Evolutionary conservation across 352 stramenopile genomes (phyloP), one percentile per base, ranked within the genome.

Genomic region (Pythium vanterpoolii): DNA sequence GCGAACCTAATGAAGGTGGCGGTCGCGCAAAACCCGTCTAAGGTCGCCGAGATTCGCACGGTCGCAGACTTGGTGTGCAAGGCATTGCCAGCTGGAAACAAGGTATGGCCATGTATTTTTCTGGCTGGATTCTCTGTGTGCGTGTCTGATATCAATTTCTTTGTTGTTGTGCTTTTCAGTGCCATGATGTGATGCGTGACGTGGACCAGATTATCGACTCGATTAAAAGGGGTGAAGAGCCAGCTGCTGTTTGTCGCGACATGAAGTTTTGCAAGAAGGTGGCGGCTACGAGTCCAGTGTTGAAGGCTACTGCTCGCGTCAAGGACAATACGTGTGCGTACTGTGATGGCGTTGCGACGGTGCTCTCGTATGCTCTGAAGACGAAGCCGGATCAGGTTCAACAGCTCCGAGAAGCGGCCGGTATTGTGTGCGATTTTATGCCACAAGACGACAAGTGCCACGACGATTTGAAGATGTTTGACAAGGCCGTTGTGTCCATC

Each of bases 381-480:
- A 55, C 79, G 24, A 78, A 84, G 49, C 75, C 83, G 13, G 78
- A 86, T 19, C 59, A 89, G 71, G 66, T 89, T 2, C 69, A 81
- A 39, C 64, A 88, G 60, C 66, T 87, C 39, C 79, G 75, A 21
- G 70, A 90, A 65, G 72, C 74, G 45, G 79, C 78, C 24, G 80
- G 77, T 10, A 77, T 88, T 43, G 67, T 89, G 14, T 92, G 83
- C 27, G 69, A 84, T 27, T 57, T 89, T n/a, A 66, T 88, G 55
- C 76, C 80, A 44, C 55, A 68, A 24, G 76, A 88, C 16, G 83
- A 92, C 44, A 74, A 71, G 78, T 92, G 83, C 38, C 78, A 89
- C 49, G 68, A 89, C 44, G 70, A 89, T 42, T 46, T 90, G 21
- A 85, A 86, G 55, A 77, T 85, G 53, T 90, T 92, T 44, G 79